Evolutionary conservation across 768 basidiomycete genomes (phyloP), one percentile per base, ranked within the genome.

Genomic region (Hygrophoropsis aurantiaca): DNA sequence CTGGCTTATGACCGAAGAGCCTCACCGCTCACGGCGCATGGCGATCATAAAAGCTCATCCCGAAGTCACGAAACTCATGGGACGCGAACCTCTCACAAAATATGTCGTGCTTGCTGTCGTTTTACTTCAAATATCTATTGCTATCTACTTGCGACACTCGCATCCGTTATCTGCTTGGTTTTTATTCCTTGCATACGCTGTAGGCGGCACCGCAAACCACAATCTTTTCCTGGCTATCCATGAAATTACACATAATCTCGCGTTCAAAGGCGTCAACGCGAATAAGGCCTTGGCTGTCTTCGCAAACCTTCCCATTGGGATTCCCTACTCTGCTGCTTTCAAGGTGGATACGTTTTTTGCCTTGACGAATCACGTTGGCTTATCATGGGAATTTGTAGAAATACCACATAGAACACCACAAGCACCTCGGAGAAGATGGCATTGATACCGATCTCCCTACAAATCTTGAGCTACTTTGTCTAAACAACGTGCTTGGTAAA

Each of bases 1-100:
- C 24, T 99, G 97, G 97, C 61, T 94, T 37, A 90, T 97, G 85
- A 97, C 92, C 0, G 97, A 99, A 68, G 97, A 99, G 61, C 97
- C 97, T 3, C 97, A 99, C 67, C 81, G 95, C 41, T 83, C 84
- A 13, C 73, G 97, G 45, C 73, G 97, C 48, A 84, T 82, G 71
- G 87, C 81, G 6, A 97, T 99, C 51, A 79, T 98, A 74, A 94
- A 94, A 58, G 87, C 89, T 0, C 94, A 98, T 60, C 97, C 97
- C 0, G 85, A 97, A 75, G 93, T 99, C 52, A 90, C 86, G 11
- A 92, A 90, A 63, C 81, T 99, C 37, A 99, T 99, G 97, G 97
- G 97, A 21, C 75, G 92, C 58, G 94, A 97, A 57, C 87, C 88
- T 1, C 70, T 87, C 39, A 99, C 97, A 5, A 93, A 94, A 77